phyloP scores from a whole-genome alignment of 495 filamentous ascomycete genomes.

The Xylaria venustula region DNA sequence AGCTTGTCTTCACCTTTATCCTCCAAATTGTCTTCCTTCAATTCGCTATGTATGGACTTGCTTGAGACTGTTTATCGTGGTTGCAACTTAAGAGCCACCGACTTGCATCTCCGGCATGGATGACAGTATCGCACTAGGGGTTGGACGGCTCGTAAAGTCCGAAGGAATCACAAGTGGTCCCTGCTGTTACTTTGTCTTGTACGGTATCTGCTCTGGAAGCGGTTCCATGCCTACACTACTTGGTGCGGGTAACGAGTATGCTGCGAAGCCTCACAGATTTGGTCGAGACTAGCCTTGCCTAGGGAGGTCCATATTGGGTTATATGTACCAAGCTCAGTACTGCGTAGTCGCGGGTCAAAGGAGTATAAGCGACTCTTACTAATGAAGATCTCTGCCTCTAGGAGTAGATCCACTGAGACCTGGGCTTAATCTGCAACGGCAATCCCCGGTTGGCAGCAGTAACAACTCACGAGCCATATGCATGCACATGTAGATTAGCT shows the following conservation, averaged over 20 bases:
- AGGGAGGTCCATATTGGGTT: not conserved
- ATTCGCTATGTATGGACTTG: too few relatives aligned
- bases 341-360: not conserved
- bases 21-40: too few relatives aligned
- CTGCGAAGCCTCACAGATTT: not conserved
- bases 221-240: not conserved
- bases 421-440: constrained; percentile 9
- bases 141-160: not conserved
- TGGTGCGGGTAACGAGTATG: not conserved
- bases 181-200: too few relatives aligned
- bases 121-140: not conserved
- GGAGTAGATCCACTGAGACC: not conserved
- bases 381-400: constrained; percentile 9
- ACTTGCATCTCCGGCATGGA: not conserved
- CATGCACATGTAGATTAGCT: too few relatives aligned
- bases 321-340: not conserved
- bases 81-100: too few relatives aligned
- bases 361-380: constrained; percentile 5
- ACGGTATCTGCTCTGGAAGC: not conserved
- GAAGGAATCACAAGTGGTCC: constrained; percentile 2
- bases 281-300: constrained; percentile 7
- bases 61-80: too few relatives aligned
- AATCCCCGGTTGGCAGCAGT: constrained; percentile 10
- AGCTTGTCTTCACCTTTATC: too few relatives aligned
- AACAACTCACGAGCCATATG: not conserved